Conservation (phyloP, 495 filamentous ascomycete species). For the Melanomma pulvis-pyrius region DNA sequence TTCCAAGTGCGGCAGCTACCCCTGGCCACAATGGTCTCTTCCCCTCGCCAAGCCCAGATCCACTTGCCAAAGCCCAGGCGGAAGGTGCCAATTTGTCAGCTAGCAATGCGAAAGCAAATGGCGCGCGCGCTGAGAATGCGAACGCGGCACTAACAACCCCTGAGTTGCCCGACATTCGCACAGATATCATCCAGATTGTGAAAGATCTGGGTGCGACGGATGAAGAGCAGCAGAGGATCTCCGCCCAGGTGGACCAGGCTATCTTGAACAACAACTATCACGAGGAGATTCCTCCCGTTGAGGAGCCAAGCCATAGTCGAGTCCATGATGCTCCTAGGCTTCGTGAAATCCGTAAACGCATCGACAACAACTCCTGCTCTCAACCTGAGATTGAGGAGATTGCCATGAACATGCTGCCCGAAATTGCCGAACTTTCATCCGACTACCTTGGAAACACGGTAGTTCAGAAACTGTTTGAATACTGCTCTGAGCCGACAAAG, state of each 20-base stretch:
- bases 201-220: constrained; percentile 83
- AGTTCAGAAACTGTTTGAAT: constrained; percentile 98
- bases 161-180: constrained; percentile 71
- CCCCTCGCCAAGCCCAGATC: constrained; percentile 94
- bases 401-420: constrained; percentile 88
- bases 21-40: constrained; percentile 81
- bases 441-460: constrained; percentile 99
- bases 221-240: constrained; percentile 76
- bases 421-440: constrained; percentile 90
- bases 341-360: constrained; percentile 93
- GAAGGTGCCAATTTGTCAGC: constrained; percentile 40
- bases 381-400: constrained; percentile 88
- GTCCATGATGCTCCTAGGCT: constrained; percentile 95
- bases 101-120: constrained; percentile 26
- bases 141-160: constrained; percentile 58
- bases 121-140: constrained; percentile 27
- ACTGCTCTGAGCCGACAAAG: constrained; percentile 85
- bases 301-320: constrained; percentile 85
- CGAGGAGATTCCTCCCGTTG: constrained; percentile 84
- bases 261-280: constrained; percentile 72
- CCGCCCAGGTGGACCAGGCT: constrained; percentile 69
- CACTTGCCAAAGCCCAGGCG: constrained; percentile 62
- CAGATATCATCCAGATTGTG: constrained; percentile 84
- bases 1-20: constrained; percentile 81
- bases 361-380: constrained; percentile 88